A percentile compares a stretch with the other conserved stretches of the same genome.
These are phyloP conservation scores for Aspergillus unguis DNA, from an alignment of 2,329 filamentous ascomycete genomes.

Conservation along the genomic window DNA sequence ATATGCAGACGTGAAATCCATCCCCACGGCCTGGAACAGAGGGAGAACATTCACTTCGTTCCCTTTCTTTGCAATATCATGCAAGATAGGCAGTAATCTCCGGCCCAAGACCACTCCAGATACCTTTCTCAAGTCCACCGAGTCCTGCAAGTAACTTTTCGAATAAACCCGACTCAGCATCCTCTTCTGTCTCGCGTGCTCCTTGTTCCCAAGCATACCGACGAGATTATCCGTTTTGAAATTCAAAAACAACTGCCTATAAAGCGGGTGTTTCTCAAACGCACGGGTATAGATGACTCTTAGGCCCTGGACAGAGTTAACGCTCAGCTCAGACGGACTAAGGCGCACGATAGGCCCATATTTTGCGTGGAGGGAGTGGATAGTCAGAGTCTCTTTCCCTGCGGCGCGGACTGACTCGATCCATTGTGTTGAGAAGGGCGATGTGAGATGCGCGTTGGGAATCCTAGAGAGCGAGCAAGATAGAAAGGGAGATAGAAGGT, in stretches of 20 bases:
- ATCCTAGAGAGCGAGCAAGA: conserved; percentile 59
- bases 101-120: conserved; percentile 54
- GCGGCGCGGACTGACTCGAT: conserved; percentile 57
- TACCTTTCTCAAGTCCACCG: conserved; percentile 52
- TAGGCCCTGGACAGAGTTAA: conserved; percentile 58
- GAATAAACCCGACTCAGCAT: conserved; percentile 73
- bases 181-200: conserved; percentile 65
- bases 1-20: conserved; percentile 70
- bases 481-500: conserved; percentile 32
- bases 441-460: conserved; percentile 62
- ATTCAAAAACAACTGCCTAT: conserved; percentile 61
- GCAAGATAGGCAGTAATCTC: conserved; percentile 56
- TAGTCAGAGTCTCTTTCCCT: conserved; percentile 55
- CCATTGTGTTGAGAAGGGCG: conserved; percentile 59
- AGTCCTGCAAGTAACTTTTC: conserved; percentile 64
- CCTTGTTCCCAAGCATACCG: conserved; percentile 55
- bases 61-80: conserved; percentile 15
- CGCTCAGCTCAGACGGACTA: conserved; percentile 61
- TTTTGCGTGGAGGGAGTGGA: conserved; percentile 54
- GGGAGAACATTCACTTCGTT: conserved; percentile 52
- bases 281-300: conserved; percentile 63
- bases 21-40: conserved; percentile 62
- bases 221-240: conserved; percentile 65
- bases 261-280: conserved; percentile 67
- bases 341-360: conserved; percentile 59